Conservation (phyloP, 2,329 filamentous ascomycete species). For the Mariannaea sp. region DNA sequence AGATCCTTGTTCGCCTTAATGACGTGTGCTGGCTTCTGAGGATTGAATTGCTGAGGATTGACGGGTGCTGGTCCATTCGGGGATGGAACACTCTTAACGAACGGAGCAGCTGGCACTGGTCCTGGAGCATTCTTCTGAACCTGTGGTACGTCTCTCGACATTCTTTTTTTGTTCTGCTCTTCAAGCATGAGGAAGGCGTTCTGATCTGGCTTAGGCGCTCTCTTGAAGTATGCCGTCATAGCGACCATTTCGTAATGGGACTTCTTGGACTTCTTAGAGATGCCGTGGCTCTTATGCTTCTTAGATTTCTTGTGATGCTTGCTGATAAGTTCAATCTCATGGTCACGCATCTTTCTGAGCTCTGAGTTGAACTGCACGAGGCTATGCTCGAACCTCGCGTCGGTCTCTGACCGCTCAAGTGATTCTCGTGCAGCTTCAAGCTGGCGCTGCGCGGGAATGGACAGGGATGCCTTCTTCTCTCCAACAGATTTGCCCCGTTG, state of each 20-base stretch:
- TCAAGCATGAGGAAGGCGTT: slow-evolving; percentile 38
- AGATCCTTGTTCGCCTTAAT: background rate
- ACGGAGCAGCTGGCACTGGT: too few relatives aligned
- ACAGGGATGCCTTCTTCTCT: slow-evolving; percentile 48
- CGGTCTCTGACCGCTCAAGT: slow-evolving; percentile 43
- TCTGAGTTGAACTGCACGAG: slow-evolving; percentile 53
- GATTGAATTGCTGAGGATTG: background rate
- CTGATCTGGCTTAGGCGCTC: slow-evolving; percentile 42
- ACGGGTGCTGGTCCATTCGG: background rate
- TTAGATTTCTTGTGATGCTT: slow-evolving; percentile 26
- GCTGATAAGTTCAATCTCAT: slow-evolving; percentile 19
- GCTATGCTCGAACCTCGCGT: slow-evolving; percentile 47
- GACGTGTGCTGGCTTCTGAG: background rate
- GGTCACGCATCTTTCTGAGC: slow-evolving; percentile 9
- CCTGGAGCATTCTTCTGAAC: background rate
- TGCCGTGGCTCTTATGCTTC: slow-evolving; percentile 25
- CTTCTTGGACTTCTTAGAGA: slow-evolving; percentile 36
- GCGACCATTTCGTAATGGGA: slow-evolving; percentile 45
- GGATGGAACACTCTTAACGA: background rate
- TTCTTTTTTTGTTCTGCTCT: slow-evolving; percentile 25
- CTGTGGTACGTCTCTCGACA: slow-evolving; percentile 4
- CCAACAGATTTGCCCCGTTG: slow-evolving; percentile 37
- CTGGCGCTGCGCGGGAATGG: slow-evolving; percentile 46
- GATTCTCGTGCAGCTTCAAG: slow-evolving; percentile 46
- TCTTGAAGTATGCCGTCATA: slow-evolving; percentile 54